Conservation (phyloP, 2,329 filamentous ascomycete species). For the Coniochaeta sp. region DNA sequence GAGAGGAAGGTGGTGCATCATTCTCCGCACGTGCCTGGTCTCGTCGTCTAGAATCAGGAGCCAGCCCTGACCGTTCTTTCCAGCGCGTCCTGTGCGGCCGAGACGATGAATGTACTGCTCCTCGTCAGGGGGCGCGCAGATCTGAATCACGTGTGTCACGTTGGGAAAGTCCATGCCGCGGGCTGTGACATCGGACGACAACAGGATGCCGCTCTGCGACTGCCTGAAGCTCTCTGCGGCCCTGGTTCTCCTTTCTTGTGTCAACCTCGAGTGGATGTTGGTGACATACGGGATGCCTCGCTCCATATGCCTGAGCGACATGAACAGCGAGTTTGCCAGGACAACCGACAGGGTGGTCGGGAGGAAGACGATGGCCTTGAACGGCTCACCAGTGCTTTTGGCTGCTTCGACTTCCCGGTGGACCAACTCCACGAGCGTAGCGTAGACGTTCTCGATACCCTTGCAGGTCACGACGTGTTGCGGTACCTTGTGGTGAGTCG, state of each 20-base stretch:
- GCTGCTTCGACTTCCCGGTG: constrained; percentile 45
- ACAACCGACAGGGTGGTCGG: constrained; percentile 69
- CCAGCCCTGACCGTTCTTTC: constrained; percentile 65
- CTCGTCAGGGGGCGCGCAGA: constrained; percentile 55
- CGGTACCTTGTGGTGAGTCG: constrained; percentile 78
- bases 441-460: constrained; percentile 69
- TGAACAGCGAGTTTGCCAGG: constrained; percentile 53
- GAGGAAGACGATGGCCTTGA: constrained; percentile 96
- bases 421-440: constrained; percentile 69
- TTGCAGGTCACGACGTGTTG: constrained; percentile 64
- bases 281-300: constrained; percentile 31
- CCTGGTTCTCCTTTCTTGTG: constrained; percentile 60
- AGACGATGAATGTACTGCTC: constrained; percentile 73
- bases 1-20: constrained; percentile 54
- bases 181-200: constrained; percentile 75
- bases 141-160: constrained; percentile 72
- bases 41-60: constrained; percentile 54
- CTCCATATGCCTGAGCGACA: constrained; percentile 31
- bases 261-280: constrained; percentile 74
- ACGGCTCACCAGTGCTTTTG: constrained; percentile 43
- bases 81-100: constrained; percentile 69
- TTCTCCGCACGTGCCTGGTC: constrained; percentile 33
- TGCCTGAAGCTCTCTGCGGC: constrained; percentile 66
- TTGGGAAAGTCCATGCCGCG: constrained; percentile 78
- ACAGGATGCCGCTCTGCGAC: constrained; percentile 54